Conservation (phyloP, 805 yeast species). For the Candida corydali region DNA sequence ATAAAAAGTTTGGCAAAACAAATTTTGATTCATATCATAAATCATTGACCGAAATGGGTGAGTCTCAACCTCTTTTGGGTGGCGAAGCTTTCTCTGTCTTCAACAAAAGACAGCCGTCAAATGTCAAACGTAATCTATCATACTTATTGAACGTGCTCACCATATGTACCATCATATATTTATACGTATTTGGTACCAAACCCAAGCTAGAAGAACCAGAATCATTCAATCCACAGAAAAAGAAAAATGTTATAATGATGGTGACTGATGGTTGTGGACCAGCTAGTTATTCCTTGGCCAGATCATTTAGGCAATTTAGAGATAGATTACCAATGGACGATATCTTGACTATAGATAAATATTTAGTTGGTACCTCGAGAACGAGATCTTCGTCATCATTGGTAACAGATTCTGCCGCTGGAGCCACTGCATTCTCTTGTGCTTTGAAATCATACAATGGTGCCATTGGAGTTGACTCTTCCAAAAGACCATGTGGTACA, state of each 20-base stretch:
- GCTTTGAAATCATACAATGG: constrained; percentile 82
- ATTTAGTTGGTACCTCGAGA: constrained; percentile 77
- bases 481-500: constrained; percentile 77
- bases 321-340: constrained; percentile 53
- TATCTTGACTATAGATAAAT: constrained; percentile 58
- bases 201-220: neutral
- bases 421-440: constrained; percentile 92
- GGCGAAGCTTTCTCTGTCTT: constrained; percentile 8
- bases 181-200: constrained; percentile 3
- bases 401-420: constrained; percentile 95
- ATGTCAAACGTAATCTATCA: constrained; percentile 5
- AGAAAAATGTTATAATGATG: constrained; percentile 78
- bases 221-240: constrained; percentile 21
- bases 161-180: constrained; percentile 8
- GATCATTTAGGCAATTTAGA: constrained; percentile 66
- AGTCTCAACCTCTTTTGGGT: constrained; percentile 10
- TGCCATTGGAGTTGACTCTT: constrained; percentile 81
- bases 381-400: constrained; percentile 75
- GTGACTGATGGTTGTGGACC: constrained; percentile 98
- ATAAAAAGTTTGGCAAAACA: neutral
- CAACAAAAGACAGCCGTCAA: constrained; percentile 2
- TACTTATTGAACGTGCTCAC: constrained; percentile 8
- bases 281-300: constrained; percentile 72
- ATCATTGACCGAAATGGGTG: too few species aligned
- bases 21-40: neutral